A percentile compares a stretch with the other conserved stretches of the same genome.
These are phyloP conservation scores for Panaeolus papilionaceus DNA, from an alignment of 768 basidiomycete genomes.

Conservation along the genomic window DNA sequence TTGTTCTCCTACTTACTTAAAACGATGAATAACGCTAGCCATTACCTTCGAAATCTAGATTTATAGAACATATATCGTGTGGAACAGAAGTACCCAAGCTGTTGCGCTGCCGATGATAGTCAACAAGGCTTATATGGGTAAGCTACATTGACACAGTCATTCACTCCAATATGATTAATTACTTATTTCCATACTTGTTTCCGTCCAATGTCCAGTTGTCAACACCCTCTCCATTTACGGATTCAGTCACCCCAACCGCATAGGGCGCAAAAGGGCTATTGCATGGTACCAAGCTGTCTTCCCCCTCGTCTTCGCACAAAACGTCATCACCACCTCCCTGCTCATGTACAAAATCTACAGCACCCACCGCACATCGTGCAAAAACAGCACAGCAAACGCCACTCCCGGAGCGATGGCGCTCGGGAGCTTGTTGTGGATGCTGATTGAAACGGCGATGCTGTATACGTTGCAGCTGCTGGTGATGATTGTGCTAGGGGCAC, in stretches of 20 bases:
- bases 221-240: slow-evolving; percentile 32
- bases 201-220: slow-evolving; percentile 19
- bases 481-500: background rate
- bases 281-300: slow-evolving; percentile 30
- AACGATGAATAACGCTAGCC: background rate
- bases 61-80: slow-evolving; percentile 27
- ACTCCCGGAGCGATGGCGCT: too few relatives aligned
- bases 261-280: slow-evolving; percentile 18
- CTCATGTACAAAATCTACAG: slow-evolving; percentile 30
- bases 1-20: slow-evolving; percentile 21
- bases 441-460: background rate
- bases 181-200: too few relatives aligned
- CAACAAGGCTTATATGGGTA: slow-evolving; percentile 29
- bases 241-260: slow-evolving; percentile 28
- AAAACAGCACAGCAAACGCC: too few relatives aligned
- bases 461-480: background rate
- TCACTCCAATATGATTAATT: too few relatives aligned
- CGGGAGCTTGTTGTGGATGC: background rate
- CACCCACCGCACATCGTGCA: too few relatives aligned
- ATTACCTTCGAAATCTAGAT: slow-evolving; percentile 25
- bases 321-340: slow-evolving; percentile 27
- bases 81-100: slow-evolving; percentile 24
- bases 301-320: slow-evolving; percentile 27
- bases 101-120: slow-evolving; percentile 31
- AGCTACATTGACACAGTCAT: background rate